Evolutionary conservation across 805 yeast genomes (phyloP).

Genomic region (Myxozyma geophila): DNA sequence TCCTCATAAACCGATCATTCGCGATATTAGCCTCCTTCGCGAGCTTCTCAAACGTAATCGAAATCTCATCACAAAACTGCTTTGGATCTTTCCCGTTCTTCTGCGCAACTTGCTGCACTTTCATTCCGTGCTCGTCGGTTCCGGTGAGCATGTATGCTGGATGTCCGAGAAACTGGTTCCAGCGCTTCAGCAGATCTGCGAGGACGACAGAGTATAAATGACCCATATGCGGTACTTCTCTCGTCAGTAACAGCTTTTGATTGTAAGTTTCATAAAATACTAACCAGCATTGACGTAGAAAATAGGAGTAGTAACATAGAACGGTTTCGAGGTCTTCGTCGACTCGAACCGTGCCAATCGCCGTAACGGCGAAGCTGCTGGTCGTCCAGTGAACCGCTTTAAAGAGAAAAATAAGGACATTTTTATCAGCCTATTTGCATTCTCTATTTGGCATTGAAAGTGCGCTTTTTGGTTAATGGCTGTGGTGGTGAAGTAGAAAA

Average conservation of each 20-base stretch:
- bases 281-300: constrained; percentile 86
- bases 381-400: background rate
- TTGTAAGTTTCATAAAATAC: background rate
- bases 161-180: constrained; percentile 58
- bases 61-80: constrained; percentile 71
- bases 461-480: no score
- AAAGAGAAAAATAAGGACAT: background rate
- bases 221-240: constrained; percentile 79
- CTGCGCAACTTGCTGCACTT: constrained; percentile 85
- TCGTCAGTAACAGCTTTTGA: background rate
- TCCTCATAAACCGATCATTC: constrained; percentile 81
- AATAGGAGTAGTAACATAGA: constrained; percentile 84
- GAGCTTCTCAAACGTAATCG: constrained; percentile 64
- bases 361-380: background rate
- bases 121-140: constrained; percentile 95
- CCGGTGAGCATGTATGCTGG: constrained; percentile 77
- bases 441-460: no score
- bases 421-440: background rate
- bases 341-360: background rate
- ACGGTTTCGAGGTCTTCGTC: constrained; percentile 37
- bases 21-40: constrained; percentile 62
- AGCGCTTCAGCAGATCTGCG: constrained; percentile 77
- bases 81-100: constrained; percentile 60
- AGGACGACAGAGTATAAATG: constrained; percentile 87
- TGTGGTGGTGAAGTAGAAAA: background rate